These are phyloP conservation scores for Penicillium canescens DNA, from an alignment of 495 filamentous ascomycete genomes.

Conservation along the genomic window DNA sequence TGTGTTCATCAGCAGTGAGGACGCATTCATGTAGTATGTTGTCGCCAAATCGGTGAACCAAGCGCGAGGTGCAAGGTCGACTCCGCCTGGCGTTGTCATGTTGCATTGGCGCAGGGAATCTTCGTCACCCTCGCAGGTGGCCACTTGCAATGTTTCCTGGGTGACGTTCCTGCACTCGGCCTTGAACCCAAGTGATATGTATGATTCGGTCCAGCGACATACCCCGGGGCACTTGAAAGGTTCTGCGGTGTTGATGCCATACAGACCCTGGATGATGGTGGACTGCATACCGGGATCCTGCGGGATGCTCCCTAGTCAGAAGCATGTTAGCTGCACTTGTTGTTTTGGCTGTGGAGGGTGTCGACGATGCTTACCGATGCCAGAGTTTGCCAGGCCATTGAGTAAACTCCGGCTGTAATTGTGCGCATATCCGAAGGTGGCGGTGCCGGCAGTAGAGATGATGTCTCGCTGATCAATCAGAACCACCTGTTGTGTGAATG, in stretches of 20 bases:
- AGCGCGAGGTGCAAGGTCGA: neutral
- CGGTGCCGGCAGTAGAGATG: constrained; percentile 2
- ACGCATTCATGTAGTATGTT: neutral
- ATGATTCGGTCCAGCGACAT: constrained; percentile 16
- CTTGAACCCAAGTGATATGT: constrained; percentile 20
- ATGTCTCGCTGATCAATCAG: constrained; percentile 14
- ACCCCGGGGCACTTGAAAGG: constrained; percentile 13
- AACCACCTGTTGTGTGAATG: constrained; percentile 34
- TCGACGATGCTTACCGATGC: constrained; percentile 9
- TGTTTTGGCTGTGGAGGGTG: neutral
- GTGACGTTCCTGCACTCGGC: constrained; percentile 18
- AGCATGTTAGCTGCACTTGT: constrained; percentile 10
- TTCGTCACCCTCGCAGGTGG: neutral
- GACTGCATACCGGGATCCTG: constrained; percentile 18
- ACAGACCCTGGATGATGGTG: constrained; percentile 14
- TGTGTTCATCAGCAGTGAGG: neutral
- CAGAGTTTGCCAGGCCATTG: neutral
- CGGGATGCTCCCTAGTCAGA: constrained; percentile 8
- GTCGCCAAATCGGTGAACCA: neutral
- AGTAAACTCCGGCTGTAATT: constrained; percentile 8
- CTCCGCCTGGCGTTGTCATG: neutral
- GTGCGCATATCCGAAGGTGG: constrained; percentile 16
- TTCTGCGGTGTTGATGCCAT: constrained; percentile 11
- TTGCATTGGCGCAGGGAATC: neutral
- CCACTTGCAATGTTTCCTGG: constrained; percentile 13